Percentiles rank a stretch among this genome's conserved stretches.
phyloP scores from a whole-genome alignment of 139 green algal species.

The Ostreobium quekettii region DNA sequence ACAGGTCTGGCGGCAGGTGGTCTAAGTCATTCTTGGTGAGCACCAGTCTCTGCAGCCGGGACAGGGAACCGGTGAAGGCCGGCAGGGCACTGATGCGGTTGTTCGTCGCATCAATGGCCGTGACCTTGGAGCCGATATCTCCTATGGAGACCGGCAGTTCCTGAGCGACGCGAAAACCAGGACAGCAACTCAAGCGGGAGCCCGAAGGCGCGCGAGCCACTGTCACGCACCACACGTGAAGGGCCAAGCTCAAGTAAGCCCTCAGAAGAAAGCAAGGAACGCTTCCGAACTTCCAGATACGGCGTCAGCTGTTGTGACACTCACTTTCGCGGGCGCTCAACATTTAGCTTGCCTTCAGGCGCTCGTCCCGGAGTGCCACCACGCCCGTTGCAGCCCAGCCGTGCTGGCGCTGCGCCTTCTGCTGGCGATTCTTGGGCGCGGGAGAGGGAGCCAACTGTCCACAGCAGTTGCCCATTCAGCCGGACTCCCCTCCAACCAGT shows the following conservation, averaged over 20 bases:
- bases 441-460: not conserved
- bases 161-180: too few species aligned
- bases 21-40: not conserved
- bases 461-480: constrained; percentile 3
- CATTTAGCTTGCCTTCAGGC: too few species aligned
- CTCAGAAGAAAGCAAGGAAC: too few species aligned
- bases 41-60: not conserved
- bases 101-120: not conserved
- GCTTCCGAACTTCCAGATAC: not conserved
- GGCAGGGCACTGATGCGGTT: not conserved
- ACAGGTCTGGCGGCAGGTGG: not conserved
- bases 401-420: not conserved
- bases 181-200: too few species aligned
- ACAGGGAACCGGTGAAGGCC: not conserved
- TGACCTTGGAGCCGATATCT: not conserved
- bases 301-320: too few species aligned
- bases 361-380: not conserved
- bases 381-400: not conserved
- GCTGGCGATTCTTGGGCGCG: not conserved
- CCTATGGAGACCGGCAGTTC: not conserved
- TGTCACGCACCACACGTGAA: too few species aligned
- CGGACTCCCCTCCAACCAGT: too few species aligned
- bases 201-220: too few species aligned
- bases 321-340: too few species aligned
- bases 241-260: too few species aligned